Conservation (phyloP, 345 rosid genomes). For the Pistacia atlantica region DNA sequence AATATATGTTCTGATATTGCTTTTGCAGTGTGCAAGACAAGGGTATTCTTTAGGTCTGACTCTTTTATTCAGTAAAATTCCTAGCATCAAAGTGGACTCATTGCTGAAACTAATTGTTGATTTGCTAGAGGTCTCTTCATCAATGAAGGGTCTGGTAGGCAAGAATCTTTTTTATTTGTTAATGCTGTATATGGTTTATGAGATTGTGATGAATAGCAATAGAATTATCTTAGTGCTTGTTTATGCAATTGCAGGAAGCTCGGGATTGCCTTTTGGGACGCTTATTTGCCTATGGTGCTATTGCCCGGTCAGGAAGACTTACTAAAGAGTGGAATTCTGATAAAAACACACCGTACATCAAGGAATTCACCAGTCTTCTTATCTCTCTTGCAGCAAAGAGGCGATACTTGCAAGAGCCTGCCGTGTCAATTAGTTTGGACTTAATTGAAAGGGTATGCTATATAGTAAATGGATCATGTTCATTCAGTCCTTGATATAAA, state of each 20-base stretch:
- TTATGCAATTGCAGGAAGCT: constrained; percentile 60
- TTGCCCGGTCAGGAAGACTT: constrained; percentile 77
- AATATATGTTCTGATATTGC: constrained; percentile 1
- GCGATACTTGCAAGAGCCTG: constrained; percentile 92
- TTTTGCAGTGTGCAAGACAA: constrained; percentile 90
- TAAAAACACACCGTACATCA: constrained; percentile 52
- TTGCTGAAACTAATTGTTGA: constrained; percentile 71
- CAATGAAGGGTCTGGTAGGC: constrained; percentile 95
- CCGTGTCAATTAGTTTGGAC: constrained; percentile 66
- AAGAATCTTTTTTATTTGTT: neutral
- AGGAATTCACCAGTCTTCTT: constrained; percentile 61
- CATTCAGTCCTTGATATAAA: neutral
- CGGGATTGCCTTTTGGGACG: constrained; percentile 90
- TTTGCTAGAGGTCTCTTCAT: constrained; percentile 75
- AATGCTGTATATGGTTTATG: neutral
- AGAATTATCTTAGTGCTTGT: constrained; percentile 11
- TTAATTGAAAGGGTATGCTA: constrained; percentile 70
- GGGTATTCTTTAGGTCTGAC: constrained; percentile 94
- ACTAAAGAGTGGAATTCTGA: constrained; percentile 63
- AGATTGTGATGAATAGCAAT: neutral
- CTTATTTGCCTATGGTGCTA: constrained; percentile 87
- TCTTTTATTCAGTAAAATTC: constrained; percentile 47
- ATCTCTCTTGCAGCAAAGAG: constrained; percentile 75
- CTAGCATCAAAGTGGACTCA: constrained; percentile 66
- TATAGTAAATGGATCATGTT: neutral